Base-by-base conservation (phyloP, 208 protist genomes). In the Leishmania braziliensis region DNA sequence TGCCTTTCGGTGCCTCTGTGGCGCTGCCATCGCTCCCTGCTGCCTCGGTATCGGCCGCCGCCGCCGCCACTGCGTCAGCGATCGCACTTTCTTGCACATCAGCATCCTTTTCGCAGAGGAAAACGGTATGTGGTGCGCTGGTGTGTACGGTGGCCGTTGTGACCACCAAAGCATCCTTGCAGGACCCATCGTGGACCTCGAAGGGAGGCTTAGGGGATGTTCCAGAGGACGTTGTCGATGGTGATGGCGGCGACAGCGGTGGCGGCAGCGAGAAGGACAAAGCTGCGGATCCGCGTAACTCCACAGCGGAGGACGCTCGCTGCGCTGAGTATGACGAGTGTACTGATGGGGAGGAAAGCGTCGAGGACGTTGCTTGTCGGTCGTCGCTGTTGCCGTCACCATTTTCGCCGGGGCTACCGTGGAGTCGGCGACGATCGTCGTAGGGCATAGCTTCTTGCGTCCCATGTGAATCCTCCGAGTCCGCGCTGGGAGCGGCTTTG, bases 391-490 rank as follows among this genome's bases (percentile, higher is more conserved):
- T 53, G 43, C 69, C 18, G 62, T 75, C 39, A 16, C 62, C 62
- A 29, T 68, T 68, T 68, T 23, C 62, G 29, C 62, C 14, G 60
- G 8, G 29, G 8, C 23, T 36, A 9, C 50, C 2, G 43, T 20
- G 54, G 43, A 23, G 80, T 54, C 36, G 58, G 43, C 3, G 63
- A 9, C 26, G 63, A 9, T 69, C 50, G 29, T 62, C 71, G 74
- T 75, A 83, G 23, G 80, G 74, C 26, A 66, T 78, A 26, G 70
- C 73, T 5, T 69, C 80, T 20, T 68, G 65, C 16, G 74, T 83
- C 36, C 60, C 74, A 3, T 75, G 53, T 12, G 74, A 83, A 16
- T 48, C n/a, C 36, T 58, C 36, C 66, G 66, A 78, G 51, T 29
- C 29, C 26, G 43, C 26, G 26, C 56, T 71, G 60, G 16, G 60